Percentiles rank a stretch among this genome's conserved stretches.
phyloP scores from a whole-genome alignment of 495 filamentous ascomycete species.

The Tuber umbilicatum region DNA sequence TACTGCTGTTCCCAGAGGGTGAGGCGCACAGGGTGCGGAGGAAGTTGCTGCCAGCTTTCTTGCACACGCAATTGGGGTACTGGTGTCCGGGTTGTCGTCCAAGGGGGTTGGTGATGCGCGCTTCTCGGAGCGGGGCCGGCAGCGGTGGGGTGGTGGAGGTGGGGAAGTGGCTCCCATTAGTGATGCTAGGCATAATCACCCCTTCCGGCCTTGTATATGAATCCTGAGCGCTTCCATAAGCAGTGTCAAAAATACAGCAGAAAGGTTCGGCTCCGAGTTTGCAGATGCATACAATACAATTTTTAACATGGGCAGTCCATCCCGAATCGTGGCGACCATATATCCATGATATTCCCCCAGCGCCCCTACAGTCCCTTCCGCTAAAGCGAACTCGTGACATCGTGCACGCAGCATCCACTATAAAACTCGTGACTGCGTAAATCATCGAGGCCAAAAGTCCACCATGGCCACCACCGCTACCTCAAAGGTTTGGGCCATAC shows the following conservation, averaged over 20 bases:
- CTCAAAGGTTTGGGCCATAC: constrained; percentile 53
- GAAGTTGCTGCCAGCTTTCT: constrained; percentile 76
- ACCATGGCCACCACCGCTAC: constrained; percentile 44
- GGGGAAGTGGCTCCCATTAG: constrained; percentile 48
- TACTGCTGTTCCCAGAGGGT: constrained; percentile 71
- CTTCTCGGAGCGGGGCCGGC: constrained; percentile 39
- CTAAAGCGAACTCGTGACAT: neutral
- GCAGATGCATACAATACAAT: constrained; percentile 59
- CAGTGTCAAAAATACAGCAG: constrained; percentile 8
- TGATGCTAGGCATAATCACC: constrained; percentile 85
- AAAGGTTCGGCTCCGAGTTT: constrained; percentile 43
- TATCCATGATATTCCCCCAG: neutral
- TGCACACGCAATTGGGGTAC: constrained; percentile 78
- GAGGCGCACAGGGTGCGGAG: constrained; percentile 78
- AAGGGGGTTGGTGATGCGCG: constrained; percentile 48
- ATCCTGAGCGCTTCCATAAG: constrained; percentile 57
- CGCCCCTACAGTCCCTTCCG: constrained; percentile 11
- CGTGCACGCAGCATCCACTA: neutral
- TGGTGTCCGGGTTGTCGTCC: constrained; percentile 77
- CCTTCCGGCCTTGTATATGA: constrained; percentile 74
- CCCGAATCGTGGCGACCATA: neutral
- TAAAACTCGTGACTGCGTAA: constrained; percentile 7
- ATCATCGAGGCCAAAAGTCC: constrained; percentile 25
- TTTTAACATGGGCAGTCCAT: constrained; percentile 42
- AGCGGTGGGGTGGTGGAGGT: constrained; percentile 9